A percentile compares a stretch with the other conserved stretches of the same genome.
Conservation (phyloP, 257 asterid genomes). For the Orobanche coerulescens region DNA sequence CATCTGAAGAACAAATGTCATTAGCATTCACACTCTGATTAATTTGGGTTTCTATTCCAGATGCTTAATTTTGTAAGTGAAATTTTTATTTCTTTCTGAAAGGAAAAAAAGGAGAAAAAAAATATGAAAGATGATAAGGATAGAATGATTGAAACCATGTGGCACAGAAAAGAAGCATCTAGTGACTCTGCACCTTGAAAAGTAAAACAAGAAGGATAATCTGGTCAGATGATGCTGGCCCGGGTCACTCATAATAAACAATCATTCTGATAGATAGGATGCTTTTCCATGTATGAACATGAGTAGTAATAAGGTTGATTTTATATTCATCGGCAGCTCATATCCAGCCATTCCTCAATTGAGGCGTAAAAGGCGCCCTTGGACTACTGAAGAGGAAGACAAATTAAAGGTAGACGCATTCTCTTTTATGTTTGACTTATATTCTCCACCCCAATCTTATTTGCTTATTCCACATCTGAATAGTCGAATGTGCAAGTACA, state of each 20-base stretch:
- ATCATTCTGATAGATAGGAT: not conserved
- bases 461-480: not conserved
- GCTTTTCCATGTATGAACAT: not conserved
- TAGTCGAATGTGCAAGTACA: not conserved
- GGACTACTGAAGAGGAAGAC: conserved; percentile 58
- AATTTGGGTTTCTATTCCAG: not conserved
- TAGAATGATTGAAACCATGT: not conserved
- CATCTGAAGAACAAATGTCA: not conserved
- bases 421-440: not conserved
- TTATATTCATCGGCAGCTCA: conserved; percentile 33
- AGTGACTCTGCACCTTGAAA: not conserved
- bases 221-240: conserved; percentile 6
- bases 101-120: not conserved
- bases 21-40: not conserved
- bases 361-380: conserved; percentile 37
- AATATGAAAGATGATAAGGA: not conserved
- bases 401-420: conserved; percentile 38
- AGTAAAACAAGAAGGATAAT: not conserved
- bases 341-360: conserved; percentile 28
- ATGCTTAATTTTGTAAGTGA: conserved; percentile 3
- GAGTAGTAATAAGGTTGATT: not conserved
- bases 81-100: not conserved
- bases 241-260: not conserved
- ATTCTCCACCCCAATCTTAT: not conserved
- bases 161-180: not conserved